Percentiles rank a stretch among this genome's conserved stretches.
These are phyloP conservation scores for Ustilago cynodontis DNA, from an alignment of 1,284 basidiomycete species.

Conservation along the genomic window DNA sequence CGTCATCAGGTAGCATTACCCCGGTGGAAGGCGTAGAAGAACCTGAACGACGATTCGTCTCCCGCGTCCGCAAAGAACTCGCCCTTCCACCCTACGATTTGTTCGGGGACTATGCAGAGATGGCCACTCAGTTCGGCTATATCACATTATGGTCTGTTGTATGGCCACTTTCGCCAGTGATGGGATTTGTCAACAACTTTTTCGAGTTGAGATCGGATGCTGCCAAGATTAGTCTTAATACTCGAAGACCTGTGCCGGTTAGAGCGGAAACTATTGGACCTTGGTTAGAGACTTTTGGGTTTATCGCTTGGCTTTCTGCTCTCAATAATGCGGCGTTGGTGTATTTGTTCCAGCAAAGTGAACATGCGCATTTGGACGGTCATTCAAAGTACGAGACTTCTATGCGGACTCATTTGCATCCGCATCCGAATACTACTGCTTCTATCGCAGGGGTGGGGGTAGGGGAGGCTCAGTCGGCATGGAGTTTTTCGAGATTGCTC, in stretches of 20 bases:
- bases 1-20: slow-evolving; percentile 27
- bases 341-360: slow-evolving; percentile 61
- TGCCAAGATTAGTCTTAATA: slow-evolving; percentile 90
- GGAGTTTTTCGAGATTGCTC: slow-evolving; percentile 50
- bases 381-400: slow-evolving; percentile 53
- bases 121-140: slow-evolving; percentile 86
- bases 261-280: slow-evolving; percentile 92
- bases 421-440: not conserved
- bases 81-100: slow-evolving; percentile 80
- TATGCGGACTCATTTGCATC: slow-evolving; percentile 56
- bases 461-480: slow-evolving; percentile 21
- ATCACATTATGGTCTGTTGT: slow-evolving; percentile 91
- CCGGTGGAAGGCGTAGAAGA: slow-evolving; percentile 21
- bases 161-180: slow-evolving; percentile 84
- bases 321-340: slow-evolving; percentile 60
- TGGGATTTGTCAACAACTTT: slow-evolving; percentile 79
- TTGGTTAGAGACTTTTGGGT: slow-evolving; percentile 84
- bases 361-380: slow-evolving; percentile 33
- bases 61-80: slow-evolving; percentile 82
- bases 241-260: slow-evolving; percentile 84
- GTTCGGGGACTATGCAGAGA: slow-evolving; percentile 86
- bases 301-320: slow-evolving; percentile 59
- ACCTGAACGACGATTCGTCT: slow-evolving; percentile 80
- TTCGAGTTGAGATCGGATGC: slow-evolving; percentile 93
- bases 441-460: not conserved